Evolutionary conservation across 345 rosid species (phyloP), one percentile per base, ranked within the genome.

Genomic region (Aurinia saxatilis): DNA sequence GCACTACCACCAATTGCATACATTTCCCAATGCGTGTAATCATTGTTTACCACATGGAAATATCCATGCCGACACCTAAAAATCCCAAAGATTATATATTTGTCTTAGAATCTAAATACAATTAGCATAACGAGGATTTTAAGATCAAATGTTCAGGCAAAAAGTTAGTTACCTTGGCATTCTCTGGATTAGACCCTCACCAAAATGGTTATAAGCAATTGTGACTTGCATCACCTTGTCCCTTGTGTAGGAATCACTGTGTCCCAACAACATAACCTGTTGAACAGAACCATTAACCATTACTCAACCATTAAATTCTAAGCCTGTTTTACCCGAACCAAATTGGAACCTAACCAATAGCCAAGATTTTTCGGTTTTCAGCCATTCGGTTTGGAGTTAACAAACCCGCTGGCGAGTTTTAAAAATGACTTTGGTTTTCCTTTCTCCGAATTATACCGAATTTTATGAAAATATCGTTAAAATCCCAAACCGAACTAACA

Each of bases 1-100:
- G 97, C 99, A 82, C 99, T 90, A 57, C 99, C 99, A 57, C 99
- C 97, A 25, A 93, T 90, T 6, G 99, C 99, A 76, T 95, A 90
- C 99, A 95, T 95, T 65, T 78, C 92, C 99, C 99, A 95, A 55
- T 93, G 97, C 3, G 99, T 90, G 68, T 95, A 95, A 70, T 95
- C 99, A 23, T 95, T 95, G 91, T 95, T 95, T 21, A 95, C 96
- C 42, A 95, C 95, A 65, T 95, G 97, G 85, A 95, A 90, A 73
- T 90, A 95, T n/a, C 99, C 99, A 53, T 87, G 95, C 65, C 99
- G 70, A 78, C 99, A 95, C 78, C 99, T 93, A 79, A 68, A 75
- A 73, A 5, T 0, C 58, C 19, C 42, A 38, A 21, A 27, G 11
- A n/a, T 61, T 14, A 5, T n/a, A 12, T 5, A 16, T 0, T 36